Base-by-base conservation (phyloP, 257 asterid species). In the Solanum virginianum region DNA sequence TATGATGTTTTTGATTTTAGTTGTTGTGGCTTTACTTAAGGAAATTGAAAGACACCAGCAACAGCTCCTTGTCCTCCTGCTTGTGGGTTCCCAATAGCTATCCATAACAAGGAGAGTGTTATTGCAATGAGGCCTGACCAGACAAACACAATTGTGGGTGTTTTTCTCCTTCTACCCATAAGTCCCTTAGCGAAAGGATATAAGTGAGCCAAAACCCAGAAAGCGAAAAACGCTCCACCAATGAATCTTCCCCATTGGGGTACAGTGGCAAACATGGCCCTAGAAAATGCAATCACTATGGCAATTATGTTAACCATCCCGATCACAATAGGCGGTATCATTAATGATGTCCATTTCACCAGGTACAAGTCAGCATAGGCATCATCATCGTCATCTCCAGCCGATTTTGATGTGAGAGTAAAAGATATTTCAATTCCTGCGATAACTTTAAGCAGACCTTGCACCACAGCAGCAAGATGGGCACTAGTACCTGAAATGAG, bases 91-190 rank as follows among this genome's bases (percentile, higher is more conserved):
- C 18, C 85, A 70, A 88, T 68, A 77, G 92, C 88, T 9, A 87
- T 69, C 90, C 91, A 90, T 1, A 90, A 84, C 82, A 90, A 81
- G 32, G 92, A 90, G 15, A 90, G 80, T 8, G 91, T 90, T 10
- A 90, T 90, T n/a, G 92, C 92, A 53, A 90, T 84, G 32, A 90
- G 91, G 24, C 92, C 91, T 6, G 91, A 87, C 92, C 92, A 90
- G 11, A 90, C 92, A 68, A 87, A 90, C 20, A 90, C 91, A 43
- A 90, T 88, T 20, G 92, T 90, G 6, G 92, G 92, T 55, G 92
- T 90, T 85, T 87, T 90, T 36, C 88, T 72, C 47, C 89, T 71
- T 83, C 89, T 75, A 49, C 90, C 92, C 92, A 90, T 90, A 5
- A 90, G 83, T 51, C 92, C 92, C 81, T 90, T 90, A 2, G 92